These are phyloP conservation scores for Ganoderma lucidum DNA, from an alignment of 1,284 basidiomycete species.

Conservation along the genomic window DNA sequence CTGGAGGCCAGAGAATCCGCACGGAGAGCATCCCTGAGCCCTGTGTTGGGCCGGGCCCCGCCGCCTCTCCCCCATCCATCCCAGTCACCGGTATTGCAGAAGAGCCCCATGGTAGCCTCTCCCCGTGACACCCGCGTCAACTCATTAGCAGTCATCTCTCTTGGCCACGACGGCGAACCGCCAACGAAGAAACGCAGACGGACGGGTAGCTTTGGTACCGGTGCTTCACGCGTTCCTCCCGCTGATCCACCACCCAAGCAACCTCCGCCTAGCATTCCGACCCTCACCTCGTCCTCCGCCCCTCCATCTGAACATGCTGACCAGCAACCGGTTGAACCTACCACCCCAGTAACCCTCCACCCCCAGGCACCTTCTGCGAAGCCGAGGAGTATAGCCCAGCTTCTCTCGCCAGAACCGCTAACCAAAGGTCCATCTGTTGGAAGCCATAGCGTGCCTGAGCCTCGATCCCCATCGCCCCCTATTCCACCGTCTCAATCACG, in stretches of 20 bases:
- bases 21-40: constrained; percentile 36
- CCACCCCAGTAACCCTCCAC: constrained; percentile 1
- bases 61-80: constrained; percentile 24
- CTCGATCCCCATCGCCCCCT: neutral
- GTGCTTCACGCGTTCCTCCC: neutral
- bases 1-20: constrained; percentile 24
- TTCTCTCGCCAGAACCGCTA: constrained; percentile 18
- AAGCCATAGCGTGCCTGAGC: neutral
- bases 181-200: constrained; percentile 33
- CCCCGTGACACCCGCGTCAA: constrained; percentile 30
- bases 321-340: constrained; percentile 1
- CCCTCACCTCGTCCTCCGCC: neutral
- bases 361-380: neutral
- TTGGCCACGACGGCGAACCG: constrained; percentile 33
- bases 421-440: neutral
- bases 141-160: constrained; percentile 28
- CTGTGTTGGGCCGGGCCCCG: constrained; percentile 33
- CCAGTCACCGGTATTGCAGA: constrained; percentile 27
- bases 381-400: constrained; percentile 22
- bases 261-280: neutral
- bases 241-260: neutral
- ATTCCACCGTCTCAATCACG: neutral
- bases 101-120: constrained; percentile 25
- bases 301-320: neutral
- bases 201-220: constrained; percentile 23